Evolutionary conservation across 257 asterid genomes (phyloP), one percentile per base, ranked within the genome.

Genomic region (Eustoma russellianum): DNA sequence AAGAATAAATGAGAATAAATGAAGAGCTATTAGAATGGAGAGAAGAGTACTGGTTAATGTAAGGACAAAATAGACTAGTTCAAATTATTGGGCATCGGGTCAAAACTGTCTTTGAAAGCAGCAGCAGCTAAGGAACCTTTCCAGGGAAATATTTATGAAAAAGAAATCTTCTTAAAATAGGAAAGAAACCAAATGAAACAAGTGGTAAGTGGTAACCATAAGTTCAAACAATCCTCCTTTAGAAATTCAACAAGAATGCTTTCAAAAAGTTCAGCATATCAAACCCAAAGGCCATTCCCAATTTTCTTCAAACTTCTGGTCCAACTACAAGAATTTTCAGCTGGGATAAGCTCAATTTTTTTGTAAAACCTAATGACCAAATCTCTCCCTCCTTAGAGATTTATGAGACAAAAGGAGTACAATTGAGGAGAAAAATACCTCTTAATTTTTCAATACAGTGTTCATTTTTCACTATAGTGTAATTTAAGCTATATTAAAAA

Each of bases 61-160:
- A 59, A 65, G 63, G 86, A 84, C 81, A 79, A 81, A 81, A 66
- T 52, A 72, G 81, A 74, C 58, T 50, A 53, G 51, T 54, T 41
- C 28, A 50, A 62, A 53, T 46, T 56, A 46, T 48, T 57, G 75
- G 43, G 57, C 40, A 41, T 63, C 56, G 56, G 80, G 80, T 83
- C 77, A 83, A 85, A 82, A 71, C 61, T 66, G 70, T 50, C 47
- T 40, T 55, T 71, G 82, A 85, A 85, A 85, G 88, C 79, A 69
- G 77, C 79, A 50, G 52, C 59, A n/a, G 41, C 8, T 69, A 67
- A 66, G 65, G 63, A 59, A 61, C 55, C 66, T 67, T 68, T 58
- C 69, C 69, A 48, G 67, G 63, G 46, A 24, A 60, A 70, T 5
- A 59, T 61, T 66, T 69, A 65, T 58, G 62, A 53, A 64, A 60